These are phyloP conservation scores for Psilocybe subaeruginosa DNA, from an alignment of 768 basidiomycete species.

Conservation along the genomic window DNA sequence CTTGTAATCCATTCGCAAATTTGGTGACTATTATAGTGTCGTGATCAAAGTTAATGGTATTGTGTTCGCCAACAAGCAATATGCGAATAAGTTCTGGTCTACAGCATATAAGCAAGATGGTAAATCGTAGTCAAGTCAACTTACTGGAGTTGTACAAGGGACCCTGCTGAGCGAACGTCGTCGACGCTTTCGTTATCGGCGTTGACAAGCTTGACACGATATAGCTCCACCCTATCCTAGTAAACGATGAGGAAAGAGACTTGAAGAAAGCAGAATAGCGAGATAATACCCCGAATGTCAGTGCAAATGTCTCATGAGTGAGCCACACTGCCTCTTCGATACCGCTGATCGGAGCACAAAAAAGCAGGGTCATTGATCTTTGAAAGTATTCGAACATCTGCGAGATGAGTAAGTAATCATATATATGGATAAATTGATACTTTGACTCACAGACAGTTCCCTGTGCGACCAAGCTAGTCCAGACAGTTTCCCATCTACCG, in stretches of 20 bases:
- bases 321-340: constrained; percentile 42
- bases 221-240: constrained; percentile 45
- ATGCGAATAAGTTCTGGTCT: constrained; percentile 26
- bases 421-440: neutral
- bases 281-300: constrained; percentile 39
- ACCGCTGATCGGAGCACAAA: constrained; percentile 23
- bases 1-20: constrained; percentile 5
- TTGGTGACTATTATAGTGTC: constrained; percentile 15
- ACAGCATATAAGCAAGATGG: neutral
- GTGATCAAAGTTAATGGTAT: constrained; percentile 24
- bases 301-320: constrained; percentile 38
- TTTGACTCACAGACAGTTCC: constrained; percentile 39
- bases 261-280: neutral
- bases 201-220: constrained; percentile 35
- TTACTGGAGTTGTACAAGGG: constrained; percentile 14
- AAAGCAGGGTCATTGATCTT: constrained; percentile 31
- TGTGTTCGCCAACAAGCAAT: constrained; percentile 22
- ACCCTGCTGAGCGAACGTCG: neutral
- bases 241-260: neutral
- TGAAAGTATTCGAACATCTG: constrained; percentile 44
- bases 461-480: constrained; percentile 52
- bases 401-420: neutral
- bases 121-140: neutral
- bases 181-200: constrained; percentile 34
- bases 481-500: constrained; percentile 30